Percentiles rank a stretch among this genome's conserved stretches.
Conservation (phyloP, 2,329 filamentous ascomycete genomes). For the Fusarium pilosicola region DNA sequence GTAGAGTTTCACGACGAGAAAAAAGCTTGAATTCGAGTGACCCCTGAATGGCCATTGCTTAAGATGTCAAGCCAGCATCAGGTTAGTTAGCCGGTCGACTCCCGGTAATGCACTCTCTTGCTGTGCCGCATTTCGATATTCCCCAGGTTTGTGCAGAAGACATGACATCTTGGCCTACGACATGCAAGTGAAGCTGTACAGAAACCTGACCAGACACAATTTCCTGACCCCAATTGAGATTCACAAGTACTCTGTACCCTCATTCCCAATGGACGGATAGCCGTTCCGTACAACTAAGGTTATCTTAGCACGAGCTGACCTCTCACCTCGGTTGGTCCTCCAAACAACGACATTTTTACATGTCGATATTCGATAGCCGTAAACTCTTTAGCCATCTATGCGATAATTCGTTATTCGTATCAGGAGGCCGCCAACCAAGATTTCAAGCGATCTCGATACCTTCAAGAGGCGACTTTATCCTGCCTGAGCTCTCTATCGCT, state of each 20-base stretch:
- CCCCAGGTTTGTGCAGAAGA: slow-evolving; percentile 10
- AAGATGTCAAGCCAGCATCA: slow-evolving; percentile 1
- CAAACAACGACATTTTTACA: slow-evolving; percentile 20
- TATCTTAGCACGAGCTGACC: slow-evolving; percentile 35
- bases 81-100: neutral
- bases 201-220: neutral
- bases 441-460: neutral
- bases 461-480: neutral
- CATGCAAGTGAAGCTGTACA: slow-evolving; percentile 16
- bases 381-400: slow-evolving; percentile 9
- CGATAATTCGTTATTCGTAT: slow-evolving; percentile 10
- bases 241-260: slow-evolving; percentile 11
- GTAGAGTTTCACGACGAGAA: neutral
- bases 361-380: slow-evolving; percentile 14
- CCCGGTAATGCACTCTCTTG: slow-evolving; percentile 1
- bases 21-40: slow-evolving; percentile 5
- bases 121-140: slow-evolving; percentile 18
- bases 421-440: slow-evolving; percentile 1
- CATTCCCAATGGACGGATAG: neutral
- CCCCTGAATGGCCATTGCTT: neutral
- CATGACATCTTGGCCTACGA: slow-evolving; percentile 1
- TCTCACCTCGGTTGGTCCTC: slow-evolving; percentile 23
- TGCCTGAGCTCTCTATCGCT: neutral
- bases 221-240: neutral
- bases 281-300: slow-evolving; percentile 27